Conservation (phyloP, 148 eudicot genomes). For the Amaranthus cruentus region DNA sequence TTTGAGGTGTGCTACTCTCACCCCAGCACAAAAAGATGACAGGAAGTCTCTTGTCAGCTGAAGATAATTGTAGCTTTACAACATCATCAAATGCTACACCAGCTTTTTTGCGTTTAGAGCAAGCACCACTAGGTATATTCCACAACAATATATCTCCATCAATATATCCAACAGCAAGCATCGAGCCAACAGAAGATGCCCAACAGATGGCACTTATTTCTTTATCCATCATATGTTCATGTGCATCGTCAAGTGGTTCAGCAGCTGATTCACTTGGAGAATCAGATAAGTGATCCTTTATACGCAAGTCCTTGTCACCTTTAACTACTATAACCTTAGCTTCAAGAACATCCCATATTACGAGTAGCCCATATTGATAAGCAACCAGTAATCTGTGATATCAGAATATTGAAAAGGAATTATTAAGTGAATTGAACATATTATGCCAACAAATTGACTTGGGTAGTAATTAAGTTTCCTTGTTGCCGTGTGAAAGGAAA, state of each 20-base stretch:
- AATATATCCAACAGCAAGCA: conserved; percentile 69
- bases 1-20: conserved; percentile 40
- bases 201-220: conserved; percentile 76
- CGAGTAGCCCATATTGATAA: conserved; percentile 48
- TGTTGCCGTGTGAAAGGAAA: neutral
- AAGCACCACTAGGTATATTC: conserved; percentile 42
- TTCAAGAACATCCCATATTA: conserved; percentile 64
- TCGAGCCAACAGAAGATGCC: conserved; percentile 63
- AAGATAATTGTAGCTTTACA: conserved; percentile 60
- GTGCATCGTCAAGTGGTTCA: conserved; percentile 26
- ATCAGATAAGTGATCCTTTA: conserved; percentile 40
- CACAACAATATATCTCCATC: conserved; percentile 77
- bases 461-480: neutral
- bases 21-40: conserved; percentile 61
- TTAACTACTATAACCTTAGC: conserved; percentile 42
- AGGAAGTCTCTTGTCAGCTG: conserved; percentile 65
- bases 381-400: conserved; percentile 59
- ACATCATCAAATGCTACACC: conserved; percentile 40
- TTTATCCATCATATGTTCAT: conserved; percentile 52
- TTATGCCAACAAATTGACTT: neutral
- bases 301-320: conserved; percentile 58
- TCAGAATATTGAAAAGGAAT: conserved; percentile 7
- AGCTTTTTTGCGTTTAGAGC: conserved; percentile 29
- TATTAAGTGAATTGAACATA: neutral
- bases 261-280: conserved; percentile 26